Evolutionary conservation across 441 rosid genomes (phyloP), one percentile per base, ranked within the genome.

Genomic region (Raphanus hybrid): DNA sequence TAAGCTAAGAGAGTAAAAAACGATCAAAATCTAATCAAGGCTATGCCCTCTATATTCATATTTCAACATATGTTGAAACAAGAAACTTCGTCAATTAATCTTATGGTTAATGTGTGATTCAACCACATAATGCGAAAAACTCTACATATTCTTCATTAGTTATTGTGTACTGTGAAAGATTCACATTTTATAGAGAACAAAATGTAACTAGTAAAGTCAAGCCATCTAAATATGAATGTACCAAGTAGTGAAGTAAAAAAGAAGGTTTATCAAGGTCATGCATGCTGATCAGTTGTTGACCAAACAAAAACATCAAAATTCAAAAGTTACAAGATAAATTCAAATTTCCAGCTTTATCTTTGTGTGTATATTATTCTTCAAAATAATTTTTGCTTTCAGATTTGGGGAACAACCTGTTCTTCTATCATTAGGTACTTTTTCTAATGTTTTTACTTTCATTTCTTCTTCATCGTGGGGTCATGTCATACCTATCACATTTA

Each of bases 351-450:
- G 89, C 73, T 75, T 64, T 62, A 74, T 75, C 14, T 27, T 8
- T 10, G 14, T 54, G 41, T 57, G 78, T 81, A 32, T 80, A 67
- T 60, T 70, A 74, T 48, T 70, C 72, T 80, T 65, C 70, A 8
- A 64, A 54, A 41, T 59, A 64, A 15, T 16, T 16, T 70, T 41
- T 45, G 71, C 67, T 57, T 78, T 70, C 75, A 37, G 69, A 74
- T 71, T 71, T 72, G 73, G 83, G 50, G 81, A 76, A 87, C 90
- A 84, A 84, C 85, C 83, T 80, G 77, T 74, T 78, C 12, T 61
- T 73, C 84, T 82, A 69, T 79, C 69, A 78, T 84, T 71, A 57
- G 75, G 69, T 76, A 80, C 86, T 82, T 89, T 82, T 55, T 60
- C 63, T 34, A 66, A 59, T 67, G 60, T 64, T 63, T 35, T 29